Conservation (phyloP, 768 basidiomycete genomes). For the Lentinula raphanica region DNA sequence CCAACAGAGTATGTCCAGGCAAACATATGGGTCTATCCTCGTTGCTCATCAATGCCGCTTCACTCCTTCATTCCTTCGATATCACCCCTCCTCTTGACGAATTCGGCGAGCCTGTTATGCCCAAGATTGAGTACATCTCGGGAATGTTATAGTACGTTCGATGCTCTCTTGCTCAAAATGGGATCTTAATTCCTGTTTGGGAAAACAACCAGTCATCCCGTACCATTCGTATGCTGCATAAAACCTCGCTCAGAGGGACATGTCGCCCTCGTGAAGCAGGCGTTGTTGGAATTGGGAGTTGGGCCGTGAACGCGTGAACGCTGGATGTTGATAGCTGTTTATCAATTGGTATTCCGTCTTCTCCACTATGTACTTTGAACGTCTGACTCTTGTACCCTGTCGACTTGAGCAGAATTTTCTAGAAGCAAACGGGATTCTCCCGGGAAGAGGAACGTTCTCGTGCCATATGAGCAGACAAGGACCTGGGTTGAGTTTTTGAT, state of each 20-base stretch:
- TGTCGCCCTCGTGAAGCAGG: slow-evolving; percentile 14
- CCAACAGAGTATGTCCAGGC: slow-evolving; percentile 26
- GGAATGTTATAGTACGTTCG: background rate
- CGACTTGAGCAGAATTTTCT: too few species aligned
- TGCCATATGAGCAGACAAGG: too few species aligned
- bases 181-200: too few species aligned
- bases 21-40: slow-evolving; percentile 22
- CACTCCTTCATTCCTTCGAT: slow-evolving; percentile 25
- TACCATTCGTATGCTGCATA: slow-evolving; percentile 24
- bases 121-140: slow-evolving; percentile 21
- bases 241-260: slow-evolving; percentile 22
- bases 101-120: slow-evolving; percentile 19
- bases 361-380: too few species aligned
- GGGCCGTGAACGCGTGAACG: too few species aligned
- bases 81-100: slow-evolving; percentile 22
- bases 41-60: slow-evolving; percentile 23
- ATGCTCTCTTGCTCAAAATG: too few species aligned
- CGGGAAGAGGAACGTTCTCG: too few species aligned
- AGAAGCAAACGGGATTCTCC: too few species aligned
- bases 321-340: too few species aligned
- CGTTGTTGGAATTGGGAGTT: background rate
- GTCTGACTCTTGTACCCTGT: too few species aligned
- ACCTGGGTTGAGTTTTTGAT: too few species aligned
- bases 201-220: slow-evolving; percentile 9
- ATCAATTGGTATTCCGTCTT: too few species aligned